phyloP scores from a whole-genome alignment of 371 early-diverging fungal species.

The Blastocladiella emersonii region DNA sequence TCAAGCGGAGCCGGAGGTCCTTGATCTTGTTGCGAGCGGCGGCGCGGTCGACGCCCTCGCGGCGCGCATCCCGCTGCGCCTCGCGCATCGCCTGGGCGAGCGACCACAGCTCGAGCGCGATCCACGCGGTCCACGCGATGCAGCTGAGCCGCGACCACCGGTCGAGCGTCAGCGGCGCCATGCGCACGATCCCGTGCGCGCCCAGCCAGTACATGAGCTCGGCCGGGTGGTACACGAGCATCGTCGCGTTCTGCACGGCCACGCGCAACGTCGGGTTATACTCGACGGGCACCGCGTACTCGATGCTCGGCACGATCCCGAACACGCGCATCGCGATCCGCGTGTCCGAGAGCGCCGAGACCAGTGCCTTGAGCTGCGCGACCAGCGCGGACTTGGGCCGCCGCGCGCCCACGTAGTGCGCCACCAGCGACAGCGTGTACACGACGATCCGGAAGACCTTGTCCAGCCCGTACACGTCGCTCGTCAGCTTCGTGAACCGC shows the following conservation, averaged over 20 bases:
- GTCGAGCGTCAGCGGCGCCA: not conserved
- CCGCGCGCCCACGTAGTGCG: not conserved
- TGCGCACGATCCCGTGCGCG: not conserved
- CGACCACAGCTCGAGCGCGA: not conserved
- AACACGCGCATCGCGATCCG: not conserved
- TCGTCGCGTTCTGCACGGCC: not conserved
- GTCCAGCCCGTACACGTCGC: not conserved
- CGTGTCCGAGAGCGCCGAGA: not conserved
- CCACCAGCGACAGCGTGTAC: not conserved
- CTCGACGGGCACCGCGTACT: not conserved
- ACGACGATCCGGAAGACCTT: not conserved
- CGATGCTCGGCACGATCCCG: not conserved
- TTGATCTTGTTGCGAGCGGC: not conserved
- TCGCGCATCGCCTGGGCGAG: not conserved
- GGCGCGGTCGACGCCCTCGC: not conserved
- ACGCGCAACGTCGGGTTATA: not conserved
- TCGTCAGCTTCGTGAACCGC: not conserved
- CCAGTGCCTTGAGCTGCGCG: not conserved
- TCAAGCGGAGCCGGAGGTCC: not conserved
- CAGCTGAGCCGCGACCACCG: not conserved
- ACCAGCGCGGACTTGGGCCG: too few species aligned
- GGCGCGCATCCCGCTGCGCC: not conserved
- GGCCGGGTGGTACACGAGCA: not conserved
- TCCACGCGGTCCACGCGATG: conserved; percentile 2
- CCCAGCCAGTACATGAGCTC: conserved; percentile 4